phyloP scores from a whole-genome alignment of 495 filamentous ascomycete species.

The Talaromyces thailandensis region DNA sequence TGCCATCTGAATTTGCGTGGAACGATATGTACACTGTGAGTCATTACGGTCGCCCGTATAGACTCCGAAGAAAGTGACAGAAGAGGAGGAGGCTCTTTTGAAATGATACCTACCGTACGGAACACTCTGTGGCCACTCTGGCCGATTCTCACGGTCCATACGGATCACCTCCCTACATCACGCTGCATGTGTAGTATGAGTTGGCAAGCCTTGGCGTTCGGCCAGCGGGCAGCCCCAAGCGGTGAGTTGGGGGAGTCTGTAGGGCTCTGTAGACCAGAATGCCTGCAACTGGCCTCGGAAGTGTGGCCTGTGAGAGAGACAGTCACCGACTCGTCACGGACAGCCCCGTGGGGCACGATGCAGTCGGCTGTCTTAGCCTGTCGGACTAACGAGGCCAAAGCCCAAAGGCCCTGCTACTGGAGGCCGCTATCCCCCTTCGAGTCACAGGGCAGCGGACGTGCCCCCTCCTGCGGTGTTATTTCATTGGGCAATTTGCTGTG shows the following conservation, averaged over 20 bases:
- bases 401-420: neutral
- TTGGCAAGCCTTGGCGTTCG: slow-evolving; percentile 4
- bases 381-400: neutral
- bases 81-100: neutral
- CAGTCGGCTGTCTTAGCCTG: neutral
- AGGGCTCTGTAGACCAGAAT: neutral
- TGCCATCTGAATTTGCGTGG: neutral
- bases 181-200: neutral
- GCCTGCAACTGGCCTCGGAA: neutral
- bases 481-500: neutral
- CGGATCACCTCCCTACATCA: slow-evolving; percentile 1
- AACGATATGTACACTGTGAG: neutral
- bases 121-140: neutral
- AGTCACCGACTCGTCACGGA: neutral
- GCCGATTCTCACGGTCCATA: neutral
- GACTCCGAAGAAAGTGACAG: neutral
- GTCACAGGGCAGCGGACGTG: neutral
- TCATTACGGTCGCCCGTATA: neutral
- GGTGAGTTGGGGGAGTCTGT: neutral
- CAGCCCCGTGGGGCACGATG: neutral
- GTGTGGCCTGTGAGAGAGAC: neutral
- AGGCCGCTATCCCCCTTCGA: neutral
- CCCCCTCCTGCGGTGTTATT: neutral
- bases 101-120: neutral
- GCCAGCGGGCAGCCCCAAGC: neutral